These are phyloP conservation scores for Candida tibetensis DNA, from an alignment of 805 yeast genomes.

Conservation along the genomic window DNA sequence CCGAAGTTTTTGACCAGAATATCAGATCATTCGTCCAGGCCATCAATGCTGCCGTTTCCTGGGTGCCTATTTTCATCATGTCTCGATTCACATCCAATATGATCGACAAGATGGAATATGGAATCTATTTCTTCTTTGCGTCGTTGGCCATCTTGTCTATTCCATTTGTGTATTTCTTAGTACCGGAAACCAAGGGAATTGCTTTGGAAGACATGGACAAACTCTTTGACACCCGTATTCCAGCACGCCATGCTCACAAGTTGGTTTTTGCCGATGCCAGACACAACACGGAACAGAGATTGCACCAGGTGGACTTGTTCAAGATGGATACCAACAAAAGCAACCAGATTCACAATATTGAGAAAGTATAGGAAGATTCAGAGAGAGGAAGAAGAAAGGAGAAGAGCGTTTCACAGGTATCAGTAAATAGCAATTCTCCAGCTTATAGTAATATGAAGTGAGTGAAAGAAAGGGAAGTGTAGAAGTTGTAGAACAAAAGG, in stretches of 20 bases:
- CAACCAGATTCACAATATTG: not conserved
- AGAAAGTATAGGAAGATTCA: no score
- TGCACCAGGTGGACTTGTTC: slow-evolving; percentile 13
- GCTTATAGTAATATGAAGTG: no score
- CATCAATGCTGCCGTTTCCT: slow-evolving; percentile 38
- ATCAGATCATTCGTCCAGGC: slow-evolving; percentile 40
- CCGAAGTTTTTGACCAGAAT: slow-evolving; percentile 40
- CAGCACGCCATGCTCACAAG: slow-evolving; percentile 22
- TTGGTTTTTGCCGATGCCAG: slow-evolving; percentile 17
- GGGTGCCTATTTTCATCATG: slow-evolving; percentile 41
- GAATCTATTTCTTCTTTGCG: slow-evolving; percentile 38
- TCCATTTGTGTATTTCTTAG: slow-evolving; percentile 37
- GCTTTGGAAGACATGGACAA: slow-evolving; percentile 29
- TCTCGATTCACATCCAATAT: slow-evolving; percentile 32
- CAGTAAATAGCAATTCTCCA: no score
- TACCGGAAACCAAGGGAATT: slow-evolving; percentile 41
- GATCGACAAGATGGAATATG: slow-evolving; percentile 35
- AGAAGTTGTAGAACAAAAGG: not conserved
- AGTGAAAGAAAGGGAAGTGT: not conserved
- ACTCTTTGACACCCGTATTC: slow-evolving; percentile 21
- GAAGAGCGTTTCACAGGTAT: no score
- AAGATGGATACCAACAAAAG: slow-evolving; percentile 19
- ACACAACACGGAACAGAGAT: slow-evolving; percentile 13
- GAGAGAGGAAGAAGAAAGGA: no score
- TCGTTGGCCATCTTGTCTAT: slow-evolving; percentile 29